Evolutionary conservation across 1,139 yeast genomes (phyloP).

Genomic region (Dujonia santamariae): DNA sequence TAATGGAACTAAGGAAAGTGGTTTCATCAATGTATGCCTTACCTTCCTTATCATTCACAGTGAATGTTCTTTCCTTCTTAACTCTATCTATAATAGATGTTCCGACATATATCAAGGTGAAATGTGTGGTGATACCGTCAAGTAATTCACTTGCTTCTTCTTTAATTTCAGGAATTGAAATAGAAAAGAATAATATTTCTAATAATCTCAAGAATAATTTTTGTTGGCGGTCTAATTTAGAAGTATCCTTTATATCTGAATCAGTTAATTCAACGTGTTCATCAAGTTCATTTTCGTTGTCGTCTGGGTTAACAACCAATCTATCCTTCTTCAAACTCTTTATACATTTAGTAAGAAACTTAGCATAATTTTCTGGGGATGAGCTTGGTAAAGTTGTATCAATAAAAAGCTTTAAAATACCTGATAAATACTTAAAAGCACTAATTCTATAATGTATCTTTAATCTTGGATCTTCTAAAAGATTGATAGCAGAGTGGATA

Average conservation of each 20-base stretch:
- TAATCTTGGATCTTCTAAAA: conserved; percentile 64
- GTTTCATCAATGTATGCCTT: conserved; percentile 65
- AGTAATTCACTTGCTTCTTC: conserved; percentile 65
- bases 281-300: conserved; percentile 9
- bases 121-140: conserved; percentile 72
- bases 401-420: conserved; percentile 66
- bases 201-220: conserved; percentile 56
- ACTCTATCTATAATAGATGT: conserved; percentile 70
- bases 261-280: conserved; percentile 34
- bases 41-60: conserved; percentile 80
- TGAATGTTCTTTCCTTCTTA: conserved; percentile 67
- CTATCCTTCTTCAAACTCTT: conserved; percentile 48
- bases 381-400: conserved; percentile 57
- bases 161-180: conserved; percentile 70
- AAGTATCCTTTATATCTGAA: conserved; percentile 46
- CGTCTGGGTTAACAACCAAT: conserved; percentile 10
- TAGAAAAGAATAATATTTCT: conserved; percentile 70
- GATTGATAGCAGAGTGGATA: conserved; percentile 65
- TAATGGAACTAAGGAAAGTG: conserved; percentile 69
- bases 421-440: conserved; percentile 71
- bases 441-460: conserved; percentile 68
- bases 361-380: conserved; percentile 38
- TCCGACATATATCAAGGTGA: conserved; percentile 72
- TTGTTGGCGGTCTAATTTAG: conserved; percentile 57
- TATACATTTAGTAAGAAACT: conserved; percentile 42